phyloP scores from a whole-genome alignment of 768 basidiomycete genomes.

The Pleurotus ostreatus region DNA sequence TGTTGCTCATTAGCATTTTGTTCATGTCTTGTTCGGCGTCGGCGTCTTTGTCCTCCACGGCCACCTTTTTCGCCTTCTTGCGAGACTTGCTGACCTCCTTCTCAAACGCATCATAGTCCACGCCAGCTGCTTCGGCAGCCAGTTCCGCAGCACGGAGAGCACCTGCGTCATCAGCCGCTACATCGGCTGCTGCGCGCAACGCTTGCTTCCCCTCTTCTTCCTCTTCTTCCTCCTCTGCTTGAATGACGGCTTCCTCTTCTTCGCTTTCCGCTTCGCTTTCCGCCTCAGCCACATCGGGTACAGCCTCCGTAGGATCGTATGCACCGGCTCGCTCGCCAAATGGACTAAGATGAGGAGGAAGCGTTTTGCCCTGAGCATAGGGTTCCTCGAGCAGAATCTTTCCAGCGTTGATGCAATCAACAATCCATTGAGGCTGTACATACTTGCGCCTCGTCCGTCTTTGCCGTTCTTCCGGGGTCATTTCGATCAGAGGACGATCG shows the following conservation, averaged over 20 bases:
- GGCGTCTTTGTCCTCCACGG: constrained; percentile 25
- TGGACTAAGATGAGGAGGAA: constrained; percentile 95
- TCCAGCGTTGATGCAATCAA: constrained; percentile 89
- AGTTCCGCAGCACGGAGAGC: constrained; percentile 84
- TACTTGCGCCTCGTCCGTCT: constrained; percentile 70
- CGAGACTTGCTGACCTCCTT: constrained; percentile 63
- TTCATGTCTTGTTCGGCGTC: constrained; percentile 80
- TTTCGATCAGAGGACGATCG: constrained; percentile 70
- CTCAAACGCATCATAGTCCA: constrained; percentile 78
- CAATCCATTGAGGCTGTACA: constrained; percentile 97
- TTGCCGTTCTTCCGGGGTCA: constrained; percentile 53
- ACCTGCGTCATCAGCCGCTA: constrained; percentile 51
- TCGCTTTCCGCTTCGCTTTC: constrained; percentile 26
- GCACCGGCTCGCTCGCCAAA: constrained; percentile 82
- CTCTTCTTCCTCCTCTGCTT: constrained; percentile 21
- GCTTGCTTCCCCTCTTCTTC: constrained; percentile 20
- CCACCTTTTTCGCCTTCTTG: constrained; percentile 31
- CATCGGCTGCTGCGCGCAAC: constrained; percentile 26
- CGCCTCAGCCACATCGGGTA: constrained; percentile 22
- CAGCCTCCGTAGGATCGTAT: constrained; percentile 57
- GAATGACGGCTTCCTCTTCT: constrained; percentile 28
- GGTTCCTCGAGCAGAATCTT: constrained; percentile 81
- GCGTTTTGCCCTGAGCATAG: constrained; percentile 78
- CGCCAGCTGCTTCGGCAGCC: constrained; percentile 84
- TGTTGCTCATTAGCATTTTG: constrained; percentile 98